Conservation (phyloP, 495 filamentous ascomycete species). For the Hypomontagnella submonticulosa region DNA sequence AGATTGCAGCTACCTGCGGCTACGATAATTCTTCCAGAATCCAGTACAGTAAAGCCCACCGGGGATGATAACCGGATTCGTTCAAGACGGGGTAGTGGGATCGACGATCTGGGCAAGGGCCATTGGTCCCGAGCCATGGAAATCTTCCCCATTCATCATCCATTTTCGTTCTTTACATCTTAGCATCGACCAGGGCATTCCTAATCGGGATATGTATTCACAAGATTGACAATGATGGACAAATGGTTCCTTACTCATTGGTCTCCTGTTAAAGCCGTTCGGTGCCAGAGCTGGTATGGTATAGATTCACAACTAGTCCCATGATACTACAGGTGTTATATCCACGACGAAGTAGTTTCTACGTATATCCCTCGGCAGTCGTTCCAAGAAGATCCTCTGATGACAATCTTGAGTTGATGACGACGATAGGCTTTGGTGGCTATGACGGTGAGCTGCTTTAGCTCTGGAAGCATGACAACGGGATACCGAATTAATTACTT, state of each 20-base stretch:
- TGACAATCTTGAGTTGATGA: not conserved
- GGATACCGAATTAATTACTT: not conserved
- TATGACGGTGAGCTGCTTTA: conserved; percentile 9
- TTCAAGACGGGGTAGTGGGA: conserved; percentile 41
- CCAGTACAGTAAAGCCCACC: conserved; percentile 35
- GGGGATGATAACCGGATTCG: conserved; percentile 40
- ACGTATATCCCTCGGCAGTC: not conserved
- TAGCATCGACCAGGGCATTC: conserved; percentile 20
- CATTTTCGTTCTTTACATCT: conserved; percentile 25
- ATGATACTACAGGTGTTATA: too few species aligned
- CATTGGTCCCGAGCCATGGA: conserved; percentile 45
- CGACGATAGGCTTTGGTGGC: not conserved
- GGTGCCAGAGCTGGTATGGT: too few species aligned
- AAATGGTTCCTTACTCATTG: conserved; percentile 14
- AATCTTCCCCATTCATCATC: conserved; percentile 41
- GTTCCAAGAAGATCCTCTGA: not conserved
- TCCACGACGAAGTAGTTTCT: not conserved
- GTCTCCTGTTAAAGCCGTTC: conserved; percentile 7
- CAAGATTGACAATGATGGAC: conserved; percentile 17
- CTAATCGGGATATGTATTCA: conserved; percentile 25
- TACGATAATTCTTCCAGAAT: conserved; percentile 37
- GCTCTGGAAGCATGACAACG: not conserved
- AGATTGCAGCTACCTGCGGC: conserved; percentile 24
- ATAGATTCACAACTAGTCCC: too few species aligned
- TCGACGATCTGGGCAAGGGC: conserved; percentile 44